phyloP scores from a whole-genome alignment of 1,139 yeast genomes.

The Yamadazyma pseudoaaseri region DNA sequence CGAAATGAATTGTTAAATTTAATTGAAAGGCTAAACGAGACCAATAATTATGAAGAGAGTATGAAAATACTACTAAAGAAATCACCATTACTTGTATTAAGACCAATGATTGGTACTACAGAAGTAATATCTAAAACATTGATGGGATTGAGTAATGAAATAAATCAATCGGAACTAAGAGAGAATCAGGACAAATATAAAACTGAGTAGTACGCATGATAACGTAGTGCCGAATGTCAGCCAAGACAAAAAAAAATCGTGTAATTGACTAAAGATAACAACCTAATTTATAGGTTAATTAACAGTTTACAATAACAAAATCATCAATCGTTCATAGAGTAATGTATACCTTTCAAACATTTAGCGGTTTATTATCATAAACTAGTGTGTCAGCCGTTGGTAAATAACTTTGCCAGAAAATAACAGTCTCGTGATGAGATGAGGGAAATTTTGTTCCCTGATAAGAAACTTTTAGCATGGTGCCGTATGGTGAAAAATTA shows the following conservation, averaged over 20 bases:
- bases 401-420: too few relatives aligned
- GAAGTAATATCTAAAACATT: slow-evolving; percentile 83
- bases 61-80: slow-evolving; percentile 67
- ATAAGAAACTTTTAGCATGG: slow-evolving; percentile 1
- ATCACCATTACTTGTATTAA: slow-evolving; percentile 74
- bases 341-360: too few relatives aligned
- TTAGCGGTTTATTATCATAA: too few relatives aligned
- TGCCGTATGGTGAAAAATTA: too few relatives aligned
- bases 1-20: slow-evolving; percentile 61
- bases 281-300: too few relatives aligned
- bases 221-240: too few relatives aligned
- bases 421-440: not conserved
- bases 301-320: too few relatives aligned
- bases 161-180: slow-evolving; percentile 56
- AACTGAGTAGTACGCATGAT: too few relatives aligned
- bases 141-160: slow-evolving; percentile 79
- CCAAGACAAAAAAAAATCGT: too few relatives aligned
- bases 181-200: slow-evolving; percentile 38
- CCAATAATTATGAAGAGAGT: slow-evolving; percentile 67
- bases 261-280: too few relatives aligned
- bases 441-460: not conserved
- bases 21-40: slow-evolving; percentile 56
- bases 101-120: slow-evolving; percentile 92
- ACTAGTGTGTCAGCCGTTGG: too few relatives aligned
- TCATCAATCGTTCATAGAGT: too few relatives aligned